Evolutionary conservation across 2,329 filamentous ascomycete species (phyloP).

Genomic region (Cladophialophora chaetospira): DNA sequence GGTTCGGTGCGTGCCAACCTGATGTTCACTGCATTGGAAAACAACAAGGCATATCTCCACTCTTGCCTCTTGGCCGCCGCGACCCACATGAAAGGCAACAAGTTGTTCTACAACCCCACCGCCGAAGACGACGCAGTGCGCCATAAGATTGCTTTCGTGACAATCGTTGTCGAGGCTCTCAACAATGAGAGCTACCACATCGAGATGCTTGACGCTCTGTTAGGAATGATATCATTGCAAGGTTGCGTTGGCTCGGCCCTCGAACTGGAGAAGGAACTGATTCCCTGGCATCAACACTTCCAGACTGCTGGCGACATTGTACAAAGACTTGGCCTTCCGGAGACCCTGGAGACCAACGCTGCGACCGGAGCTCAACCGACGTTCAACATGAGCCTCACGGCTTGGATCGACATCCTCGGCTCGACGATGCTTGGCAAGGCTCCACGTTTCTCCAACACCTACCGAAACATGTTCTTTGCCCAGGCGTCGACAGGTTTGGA

Average conservation of each 20-base stretch:
- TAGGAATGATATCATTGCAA: conserved; percentile 96
- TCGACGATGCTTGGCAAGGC: conserved; percentile 86
- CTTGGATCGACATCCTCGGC: conserved; percentile 97
- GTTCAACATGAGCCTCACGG: conserved; percentile 92
- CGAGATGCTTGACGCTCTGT: conserved; percentile 85
- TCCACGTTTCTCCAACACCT: conserved; percentile 89
- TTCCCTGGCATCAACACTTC: conserved; percentile 97
- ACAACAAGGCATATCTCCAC: conserved; percentile 91
- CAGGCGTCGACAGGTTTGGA: conserved; percentile 70
- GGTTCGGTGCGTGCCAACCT: conserved; percentile 78
- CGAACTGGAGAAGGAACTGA: conserved; percentile 79
- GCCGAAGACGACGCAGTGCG: conserved; percentile 82
- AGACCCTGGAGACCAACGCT: conserved; percentile 61
- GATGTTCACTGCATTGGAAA: conserved; percentile 83
- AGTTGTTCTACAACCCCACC: conserved; percentile 42
- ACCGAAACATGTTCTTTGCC: conserved; percentile 84
- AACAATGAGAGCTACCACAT: conserved; percentile 78
- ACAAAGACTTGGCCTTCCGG: conserved; percentile 77
- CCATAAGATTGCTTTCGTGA: conserved; percentile 85
- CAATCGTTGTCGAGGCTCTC: conserved; percentile 79
- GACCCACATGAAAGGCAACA: conserved; percentile 81
- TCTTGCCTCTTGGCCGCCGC: conserved; percentile 93
- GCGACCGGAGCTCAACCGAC: conserved; percentile 60
- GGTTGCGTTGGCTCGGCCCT: conserved; percentile 84
- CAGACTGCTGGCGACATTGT: conserved; percentile 85